These are phyloP conservation scores for Metarhizium robertsii DNA, from an alignment of 2,329 filamentous ascomycete genomes.

Conservation along the genomic window DNA sequence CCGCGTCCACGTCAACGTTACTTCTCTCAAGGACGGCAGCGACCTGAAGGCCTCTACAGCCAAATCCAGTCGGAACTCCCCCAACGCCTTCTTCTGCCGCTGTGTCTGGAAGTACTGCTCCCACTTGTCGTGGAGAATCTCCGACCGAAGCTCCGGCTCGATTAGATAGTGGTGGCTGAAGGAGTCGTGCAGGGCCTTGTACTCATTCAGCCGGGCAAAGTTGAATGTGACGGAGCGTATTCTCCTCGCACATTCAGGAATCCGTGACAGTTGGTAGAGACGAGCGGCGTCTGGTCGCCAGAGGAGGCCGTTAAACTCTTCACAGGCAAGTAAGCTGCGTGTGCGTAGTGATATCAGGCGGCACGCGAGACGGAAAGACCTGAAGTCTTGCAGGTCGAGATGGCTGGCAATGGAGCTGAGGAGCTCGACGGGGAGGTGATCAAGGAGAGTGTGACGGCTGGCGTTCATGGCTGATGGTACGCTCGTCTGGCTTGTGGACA, in stretches of 20 bases:
- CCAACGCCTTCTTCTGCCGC: conserved; percentile 12
- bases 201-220: conserved; percentile 32
- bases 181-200: conserved; percentile 10
- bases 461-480: too few species aligned
- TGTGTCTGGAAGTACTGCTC: conserved; percentile 27
- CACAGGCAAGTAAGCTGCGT: too few species aligned
- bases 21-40: conserved; percentile 12
- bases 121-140: conserved; percentile 26
- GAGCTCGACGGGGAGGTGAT: conserved; percentile 27
- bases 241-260: conserved; percentile 30
- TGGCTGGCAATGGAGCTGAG: conserved; percentile 31
- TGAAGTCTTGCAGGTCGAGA: conserved; percentile 29
- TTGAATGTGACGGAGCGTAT: conserved; percentile 37
- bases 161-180: conserved; percentile 16
- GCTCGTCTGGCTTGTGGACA: too few species aligned
- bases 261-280: conserved; percentile 26
- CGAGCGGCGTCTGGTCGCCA: too few species aligned
- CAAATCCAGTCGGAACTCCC: not conserved
- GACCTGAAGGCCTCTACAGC: conserved; percentile 6
- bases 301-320: too few species aligned
- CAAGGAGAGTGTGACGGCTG: not conserved
- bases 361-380: conserved; percentile 30
- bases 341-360: conserved; percentile 25
- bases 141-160: conserved; percentile 26
- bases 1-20: conserved; percentile 15